Evolutionary conservation across 306 rosid genomes (phyloP).

Genomic region (Acacia melanoxylon): DNA sequence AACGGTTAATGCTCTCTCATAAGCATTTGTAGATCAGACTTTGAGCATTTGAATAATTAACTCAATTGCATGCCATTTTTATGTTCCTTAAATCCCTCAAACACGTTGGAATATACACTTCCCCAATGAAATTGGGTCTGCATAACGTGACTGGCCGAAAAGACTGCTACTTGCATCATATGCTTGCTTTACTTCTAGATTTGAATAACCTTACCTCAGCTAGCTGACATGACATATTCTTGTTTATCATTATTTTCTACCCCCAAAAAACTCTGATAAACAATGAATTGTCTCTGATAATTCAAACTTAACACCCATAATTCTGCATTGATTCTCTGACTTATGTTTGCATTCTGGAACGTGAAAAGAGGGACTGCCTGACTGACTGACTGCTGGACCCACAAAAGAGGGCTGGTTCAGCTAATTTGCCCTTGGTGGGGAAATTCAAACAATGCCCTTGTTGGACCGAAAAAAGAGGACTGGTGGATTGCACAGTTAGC

Average conservation of each 20-base stretch:
- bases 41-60: neutral
- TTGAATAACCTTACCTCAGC: neutral
- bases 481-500: neutral
- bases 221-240: neutral
- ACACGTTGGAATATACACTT: constrained; percentile 19
- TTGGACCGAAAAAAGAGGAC: neutral
- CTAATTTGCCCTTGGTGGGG: too few relatives aligned
- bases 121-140: neutral
- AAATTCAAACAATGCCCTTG: too few relatives aligned
- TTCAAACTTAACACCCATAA: neutral
- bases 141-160: neutral
- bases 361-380: neutral
- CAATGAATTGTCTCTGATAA: constrained; percentile 14
- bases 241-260: neutral
- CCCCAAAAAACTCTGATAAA: neutral
- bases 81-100: constrained; percentile 37
- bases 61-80: constrained; percentile 22
- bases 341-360: neutral
- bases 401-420: neutral
- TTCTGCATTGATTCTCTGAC: constrained; percentile 2
- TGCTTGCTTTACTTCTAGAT: neutral
- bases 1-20: neutral
- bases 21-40: neutral
- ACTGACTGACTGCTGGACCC: neutral
- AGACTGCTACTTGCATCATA: constrained; percentile 10